Conservation (phyloP, 345 rosid genomes). For the Corymbia maculata region DNA sequence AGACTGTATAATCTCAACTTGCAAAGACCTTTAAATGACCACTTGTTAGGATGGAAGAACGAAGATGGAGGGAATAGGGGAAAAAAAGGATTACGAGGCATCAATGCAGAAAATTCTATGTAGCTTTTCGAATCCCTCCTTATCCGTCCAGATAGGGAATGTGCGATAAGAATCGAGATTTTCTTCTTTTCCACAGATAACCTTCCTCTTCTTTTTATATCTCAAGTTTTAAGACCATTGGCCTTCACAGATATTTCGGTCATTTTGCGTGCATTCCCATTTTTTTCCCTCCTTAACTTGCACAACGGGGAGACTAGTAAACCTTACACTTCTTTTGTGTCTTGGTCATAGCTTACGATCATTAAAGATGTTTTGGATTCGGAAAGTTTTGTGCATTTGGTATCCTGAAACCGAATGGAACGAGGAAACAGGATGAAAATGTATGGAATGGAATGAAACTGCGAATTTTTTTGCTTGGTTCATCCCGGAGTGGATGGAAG, state of each 20-base stretch:
- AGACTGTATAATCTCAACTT: background rate
- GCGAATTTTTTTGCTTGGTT: background rate
- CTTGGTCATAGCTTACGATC: background rate
- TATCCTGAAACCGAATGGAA: too few species aligned
- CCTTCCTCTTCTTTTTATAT: background rate
- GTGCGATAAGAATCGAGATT: background rate
- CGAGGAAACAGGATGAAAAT: too few species aligned
- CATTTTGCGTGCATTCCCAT: too few species aligned
- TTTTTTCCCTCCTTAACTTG: too few species aligned
- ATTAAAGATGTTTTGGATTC: background rate
- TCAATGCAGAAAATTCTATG: background rate
- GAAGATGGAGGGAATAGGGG: background rate
- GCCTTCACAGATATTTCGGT: background rate
- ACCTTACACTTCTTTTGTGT: background rate
- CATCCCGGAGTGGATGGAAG: background rate
- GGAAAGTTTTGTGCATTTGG: background rate
- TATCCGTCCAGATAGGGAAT: background rate
- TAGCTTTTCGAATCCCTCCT: background rate
- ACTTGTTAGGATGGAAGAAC: background rate
- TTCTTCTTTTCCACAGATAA: too few species aligned
- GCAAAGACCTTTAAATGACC: background rate
- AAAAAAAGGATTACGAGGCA: background rate
- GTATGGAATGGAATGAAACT: background rate
- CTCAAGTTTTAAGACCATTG: background rate
- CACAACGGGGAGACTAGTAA: background rate